These are phyloP conservation scores for Amanita exitialis DNA, from an alignment of 768 basidiomycete genomes.

Conservation along the genomic window DNA sequence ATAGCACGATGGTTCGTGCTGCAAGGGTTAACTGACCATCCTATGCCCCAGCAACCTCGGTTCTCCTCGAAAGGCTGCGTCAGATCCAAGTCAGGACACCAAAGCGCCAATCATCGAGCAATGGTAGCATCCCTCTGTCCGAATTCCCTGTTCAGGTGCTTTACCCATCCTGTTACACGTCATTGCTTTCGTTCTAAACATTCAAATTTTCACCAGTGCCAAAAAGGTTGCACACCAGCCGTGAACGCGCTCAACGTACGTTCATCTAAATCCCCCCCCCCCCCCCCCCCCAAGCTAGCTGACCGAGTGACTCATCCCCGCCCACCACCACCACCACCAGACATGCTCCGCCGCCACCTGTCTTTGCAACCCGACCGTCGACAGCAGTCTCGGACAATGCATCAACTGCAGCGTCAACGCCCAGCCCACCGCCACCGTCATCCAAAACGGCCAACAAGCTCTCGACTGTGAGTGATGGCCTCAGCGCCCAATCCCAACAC, in stretches of 20 bases:
- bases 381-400: background rate
- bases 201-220: background rate
- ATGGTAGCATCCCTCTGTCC: background rate
- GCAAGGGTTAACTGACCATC: no score
- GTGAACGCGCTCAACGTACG: conserved; percentile 1
- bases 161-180: background rate
- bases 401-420: background rate
- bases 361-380: background rate
- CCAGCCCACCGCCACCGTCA: background rate
- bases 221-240: background rate
- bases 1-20: no score
- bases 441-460: background rate
- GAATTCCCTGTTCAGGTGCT: background rate
- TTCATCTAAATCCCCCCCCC: no score
- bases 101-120: background rate
- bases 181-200: background rate
- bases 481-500: background rate
- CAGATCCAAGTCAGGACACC: background rate
- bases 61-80: background rate
- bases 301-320: background rate
- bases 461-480: background rate
- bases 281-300: background rate
- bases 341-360: background rate
- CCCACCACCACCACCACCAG: no score
- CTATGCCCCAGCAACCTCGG: background rate